Conservation (phyloP, 495 filamentous ascomycete genomes). For the Platismatia glauca region DNA sequence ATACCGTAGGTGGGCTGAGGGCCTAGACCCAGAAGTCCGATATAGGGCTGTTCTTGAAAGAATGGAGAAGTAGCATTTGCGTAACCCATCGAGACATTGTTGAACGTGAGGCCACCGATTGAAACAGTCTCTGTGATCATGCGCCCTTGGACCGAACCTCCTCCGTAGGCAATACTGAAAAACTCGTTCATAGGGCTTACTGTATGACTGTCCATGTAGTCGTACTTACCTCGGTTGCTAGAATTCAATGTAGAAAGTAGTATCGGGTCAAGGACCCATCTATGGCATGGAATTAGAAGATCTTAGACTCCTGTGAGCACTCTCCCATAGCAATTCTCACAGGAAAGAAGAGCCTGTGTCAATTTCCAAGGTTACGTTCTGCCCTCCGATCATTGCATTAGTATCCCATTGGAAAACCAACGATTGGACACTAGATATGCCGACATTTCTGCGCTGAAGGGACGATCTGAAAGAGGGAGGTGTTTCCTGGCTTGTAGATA, state of each 20-base stretch:
- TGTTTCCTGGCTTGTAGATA: neutral
- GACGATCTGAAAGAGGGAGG: neutral
- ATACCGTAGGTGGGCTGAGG: neutral
- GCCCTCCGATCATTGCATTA: neutral
- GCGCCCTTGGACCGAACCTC: neutral
- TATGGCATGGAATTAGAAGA: neutral
- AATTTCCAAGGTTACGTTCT: neutral
- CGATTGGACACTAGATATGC: neutral
- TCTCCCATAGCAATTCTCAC: neutral
- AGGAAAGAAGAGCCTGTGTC: conserved; percentile 3
- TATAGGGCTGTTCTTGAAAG: neutral
- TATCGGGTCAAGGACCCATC: neutral
- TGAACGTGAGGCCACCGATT: neutral
- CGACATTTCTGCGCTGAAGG: neutral
- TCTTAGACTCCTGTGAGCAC: neutral
- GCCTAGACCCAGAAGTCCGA: neutral
- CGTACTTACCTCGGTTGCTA: neutral
- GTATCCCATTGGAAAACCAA: neutral
- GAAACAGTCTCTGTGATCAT: neutral
- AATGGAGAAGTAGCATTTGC: neutral
- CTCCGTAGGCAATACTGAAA: neutral
- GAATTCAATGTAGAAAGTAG: neutral
- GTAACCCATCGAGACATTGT: neutral
- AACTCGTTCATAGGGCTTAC: neutral
- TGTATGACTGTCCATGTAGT: neutral